A percentile compares a stretch with the other conserved stretches of the same genome.
Evolutionary conservation across 2,329 filamentous ascomycete genomes (phyloP).

Genomic region (Clonostachys solani): DNA sequence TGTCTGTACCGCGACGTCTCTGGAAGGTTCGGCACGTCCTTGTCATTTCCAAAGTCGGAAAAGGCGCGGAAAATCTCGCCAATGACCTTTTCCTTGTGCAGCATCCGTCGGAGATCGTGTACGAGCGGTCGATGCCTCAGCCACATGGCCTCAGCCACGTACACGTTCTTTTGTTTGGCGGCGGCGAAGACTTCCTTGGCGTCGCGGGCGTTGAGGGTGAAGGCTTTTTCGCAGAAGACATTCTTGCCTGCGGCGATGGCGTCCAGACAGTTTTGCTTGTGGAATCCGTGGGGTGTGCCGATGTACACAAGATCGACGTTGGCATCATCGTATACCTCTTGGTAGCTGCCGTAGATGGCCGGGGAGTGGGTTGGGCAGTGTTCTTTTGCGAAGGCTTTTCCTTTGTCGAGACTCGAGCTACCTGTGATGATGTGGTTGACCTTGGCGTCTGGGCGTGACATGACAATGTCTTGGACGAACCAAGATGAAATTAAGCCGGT

Average conservation of each 20-base stretch:
- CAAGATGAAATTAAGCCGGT: slow-evolving; percentile 39
- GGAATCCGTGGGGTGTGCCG: slow-evolving; percentile 37
- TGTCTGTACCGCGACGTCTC: slow-evolving; percentile 25
- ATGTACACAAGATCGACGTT: slow-evolving; percentile 40
- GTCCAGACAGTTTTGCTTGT: slow-evolving; percentile 35
- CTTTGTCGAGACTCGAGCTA: slow-evolving; percentile 30
- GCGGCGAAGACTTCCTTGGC: slow-evolving; percentile 31
- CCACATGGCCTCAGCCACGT: slow-evolving; percentile 41
- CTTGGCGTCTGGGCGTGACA: slow-evolving; percentile 24
- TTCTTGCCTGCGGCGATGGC: slow-evolving; percentile 36
- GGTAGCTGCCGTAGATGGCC: slow-evolving; percentile 30
- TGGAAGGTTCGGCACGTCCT: slow-evolving; percentile 22
- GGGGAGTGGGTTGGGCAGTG: slow-evolving; percentile 9
- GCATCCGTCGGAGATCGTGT: slow-evolving; percentile 19
- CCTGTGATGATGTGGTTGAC: slow-evolving; percentile 35
- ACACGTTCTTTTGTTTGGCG: slow-evolving; percentile 31
- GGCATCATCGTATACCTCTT: slow-evolving; percentile 30
- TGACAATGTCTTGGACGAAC: slow-evolving; percentile 35
- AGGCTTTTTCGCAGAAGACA: slow-evolving; percentile 40
- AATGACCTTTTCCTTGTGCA: slow-evolving; percentile 32
- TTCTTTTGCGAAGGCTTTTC: slow-evolving; percentile 5
- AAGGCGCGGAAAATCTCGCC: slow-evolving; percentile 30
- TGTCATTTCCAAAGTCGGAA: slow-evolving; percentile 31
- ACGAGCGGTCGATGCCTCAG: slow-evolving; percentile 35
- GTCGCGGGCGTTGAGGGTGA: slow-evolving; percentile 32